Evolutionary conservation across 202 grass and related monocot genomes (phyloP).

Genomic region (Bolboschoenoplectus hybrid): DNA sequence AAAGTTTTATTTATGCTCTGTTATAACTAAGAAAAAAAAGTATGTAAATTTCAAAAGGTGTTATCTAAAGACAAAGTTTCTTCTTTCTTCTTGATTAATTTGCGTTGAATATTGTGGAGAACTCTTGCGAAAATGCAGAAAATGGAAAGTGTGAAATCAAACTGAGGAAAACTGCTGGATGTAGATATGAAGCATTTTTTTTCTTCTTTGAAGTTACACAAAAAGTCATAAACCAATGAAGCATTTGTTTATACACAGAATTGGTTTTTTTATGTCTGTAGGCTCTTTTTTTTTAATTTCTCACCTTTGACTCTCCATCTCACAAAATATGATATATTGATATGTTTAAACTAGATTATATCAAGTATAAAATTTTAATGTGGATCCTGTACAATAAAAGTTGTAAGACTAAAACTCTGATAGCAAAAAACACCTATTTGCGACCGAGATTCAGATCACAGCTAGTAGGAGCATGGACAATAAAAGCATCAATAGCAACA

Average conservation of each 20-base stretch:
- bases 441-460: too few relatives aligned
- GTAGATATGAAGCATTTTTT: background rate
- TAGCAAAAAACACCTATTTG: too few relatives aligned
- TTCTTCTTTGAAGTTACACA: background rate
- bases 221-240: slow-evolving; percentile 23
- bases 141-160: slow-evolving; percentile 16
- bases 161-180: slow-evolving; percentile 21
- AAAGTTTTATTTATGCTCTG: slow-evolving; percentile 4
- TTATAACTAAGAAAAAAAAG: background rate
- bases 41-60: slow-evolving; percentile 1
- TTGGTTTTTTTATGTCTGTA: background rate
- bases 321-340: too few relatives aligned
- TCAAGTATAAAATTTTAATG: too few relatives aligned
- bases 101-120: slow-evolving; percentile 9
- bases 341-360: too few relatives aligned
- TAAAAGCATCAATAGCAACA: too few relatives aligned
- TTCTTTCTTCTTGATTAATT: background rate
- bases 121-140: background rate
- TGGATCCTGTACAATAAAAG: too few relatives aligned
- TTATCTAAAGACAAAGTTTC: background rate
- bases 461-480: too few relatives aligned
- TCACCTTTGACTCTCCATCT: too few relatives aligned
- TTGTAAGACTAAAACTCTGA: too few relatives aligned
- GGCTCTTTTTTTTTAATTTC: too few relatives aligned
- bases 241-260: background rate